Base-by-base conservation (phyloP, 2,329 filamentous ascomycete genomes). In the Blastomyces silverae region DNA sequence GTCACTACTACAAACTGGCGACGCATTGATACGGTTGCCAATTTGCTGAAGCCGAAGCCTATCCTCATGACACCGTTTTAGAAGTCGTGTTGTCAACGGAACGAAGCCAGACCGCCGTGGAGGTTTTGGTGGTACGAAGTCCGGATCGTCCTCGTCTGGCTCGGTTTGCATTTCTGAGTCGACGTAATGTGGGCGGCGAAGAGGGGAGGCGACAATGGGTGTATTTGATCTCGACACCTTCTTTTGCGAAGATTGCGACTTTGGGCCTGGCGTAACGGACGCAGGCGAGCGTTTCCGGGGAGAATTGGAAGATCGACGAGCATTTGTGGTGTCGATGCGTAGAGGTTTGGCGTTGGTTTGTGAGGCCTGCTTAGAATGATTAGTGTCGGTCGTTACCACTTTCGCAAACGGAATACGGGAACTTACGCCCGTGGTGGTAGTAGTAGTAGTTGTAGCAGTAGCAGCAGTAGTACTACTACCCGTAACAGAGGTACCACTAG, bases 401-500 rank as follows among this genome's bases (percentile, higher is more conserved):
- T 31, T 22, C 10, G 6, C 20, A 57, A 22, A 39, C 15, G 37
- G 20, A 39, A n/a, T n/a, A n/a, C 31, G 13, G n/a, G 70, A 67
- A 64, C 66, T 70, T 57, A 72, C 60, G 61, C 70, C 72, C 67
- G 77, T 25, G 3, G 46, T 22, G 10, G 46, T 22, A 67, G 78
- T 79, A 22, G 80, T 83, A 62, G n/a, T n/a, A n/a, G n/a, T n/a
- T n/a, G n/a, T n/a, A n/a, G 83, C 82, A 17, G 44, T 15, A 42
- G 39, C 1, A 20, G 42, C 1, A 17, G 42, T 44, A 67, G 77
- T 79, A 22, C 80, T 83, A 61, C 83, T 82, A 52, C n/a, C 13
- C 62, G 84, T 77, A 17, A 75, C 78, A 25, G 83, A 84, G 61
- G 82, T 82, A 55, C 80, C 83, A 70, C 83, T 86, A 64, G 80